Conservation (phyloP, 768 basidiomycete species). For the Mycena indigotica region DNA sequence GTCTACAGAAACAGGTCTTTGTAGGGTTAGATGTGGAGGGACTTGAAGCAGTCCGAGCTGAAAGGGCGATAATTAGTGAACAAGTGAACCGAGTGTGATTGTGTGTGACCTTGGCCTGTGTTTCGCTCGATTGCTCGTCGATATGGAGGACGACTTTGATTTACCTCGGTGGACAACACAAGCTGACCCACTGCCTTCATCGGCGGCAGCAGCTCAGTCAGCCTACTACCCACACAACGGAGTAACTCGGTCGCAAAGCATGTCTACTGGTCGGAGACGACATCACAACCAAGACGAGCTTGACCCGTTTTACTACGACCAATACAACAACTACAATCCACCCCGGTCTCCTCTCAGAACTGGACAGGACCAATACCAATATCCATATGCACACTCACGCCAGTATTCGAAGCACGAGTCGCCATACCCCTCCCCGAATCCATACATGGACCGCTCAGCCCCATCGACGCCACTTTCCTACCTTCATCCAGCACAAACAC, state of each 20-base stretch:
- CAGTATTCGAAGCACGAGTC: slow-evolving; percentile 54
- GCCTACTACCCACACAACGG: slow-evolving; percentile 51
- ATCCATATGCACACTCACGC: slow-evolving; percentile 48
- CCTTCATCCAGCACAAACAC: slow-evolving; percentile 52
- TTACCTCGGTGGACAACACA: slow-evolving; percentile 72
- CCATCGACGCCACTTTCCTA: slow-evolving; percentile 77
- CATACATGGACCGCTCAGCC: slow-evolving; percentile 56
- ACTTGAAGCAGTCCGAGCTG: slow-evolving; percentile 54
- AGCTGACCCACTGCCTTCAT: slow-evolving; percentile 57
- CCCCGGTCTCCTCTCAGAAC: slow-evolving; percentile 68
- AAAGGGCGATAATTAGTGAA: slow-evolving; percentile 50
- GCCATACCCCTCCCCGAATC: slow-evolving; percentile 47
- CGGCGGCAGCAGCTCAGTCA: slow-evolving; percentile 53
- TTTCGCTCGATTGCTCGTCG: slow-evolving; percentile 6
- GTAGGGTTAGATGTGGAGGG: slow-evolving; percentile 54
- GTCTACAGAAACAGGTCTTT: slow-evolving; percentile 70
- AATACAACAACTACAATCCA: slow-evolving; percentile 53
- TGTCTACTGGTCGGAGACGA: slow-evolving; percentile 28
- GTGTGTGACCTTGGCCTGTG: background rate
- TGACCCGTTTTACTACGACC: slow-evolving; percentile 19
- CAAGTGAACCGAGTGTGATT: slow-evolving; percentile 35
- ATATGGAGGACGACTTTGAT: slow-evolving; percentile 51
- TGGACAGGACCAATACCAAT: slow-evolving; percentile 46
- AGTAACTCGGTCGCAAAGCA: slow-evolving; percentile 40
- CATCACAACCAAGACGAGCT: slow-evolving; percentile 26